Base-by-base conservation (phyloP, 176 grass and related monocot species). In the Musa acuminata region DNA sequence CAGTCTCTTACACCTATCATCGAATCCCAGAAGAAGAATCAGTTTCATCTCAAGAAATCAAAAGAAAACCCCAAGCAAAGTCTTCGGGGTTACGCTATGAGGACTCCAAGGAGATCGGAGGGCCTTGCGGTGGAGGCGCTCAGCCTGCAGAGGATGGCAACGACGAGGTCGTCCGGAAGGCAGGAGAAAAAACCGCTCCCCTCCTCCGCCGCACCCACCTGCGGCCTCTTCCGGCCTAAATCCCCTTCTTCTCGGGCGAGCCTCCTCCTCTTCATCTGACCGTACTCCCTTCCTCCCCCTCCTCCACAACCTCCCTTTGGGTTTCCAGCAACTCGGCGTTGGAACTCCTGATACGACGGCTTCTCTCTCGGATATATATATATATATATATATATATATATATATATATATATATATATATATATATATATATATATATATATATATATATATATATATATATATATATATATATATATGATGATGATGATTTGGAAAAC, bases 1-100 rank as follows among this genome's bases (percentile, higher is more conserved):
- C 20, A 90, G 77, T 70, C 85, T 83, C 85, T 84, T 93, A 60
- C 91, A 90, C 35, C 90, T 92, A 67, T 11, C 3, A 35, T 35
- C 27, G 11, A 69, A 49, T 19, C 35, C 19, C 54, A 49, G 23
- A 13, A 55, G 59, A 21, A 69, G 51, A 25, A 13, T 19, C 9
- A 20, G 13, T 23, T 25, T 52, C 49, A n/a, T 13, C 35, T 35
- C 5, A 2, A 77, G 11, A 62, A 62, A 77, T 51, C 43, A 59
- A n/a, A 62, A 26, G 25, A 20, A 69, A 67, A 59, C 64, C 16
- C 16, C 7, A 55, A 3, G 58, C 52, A 67, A 29, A n/a, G 27
- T 49, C 26, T 16, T 25, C 48, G 58, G 58, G 2, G 71, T 19
- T 75, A 87, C 90, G 77, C 72, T n/a, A n/a, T n/a, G n/a, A n/a